phyloP scores from a whole-genome alignment of 2,329 filamentous ascomycete species.

The Pseudogymnoascus verrucosus region DNA sequence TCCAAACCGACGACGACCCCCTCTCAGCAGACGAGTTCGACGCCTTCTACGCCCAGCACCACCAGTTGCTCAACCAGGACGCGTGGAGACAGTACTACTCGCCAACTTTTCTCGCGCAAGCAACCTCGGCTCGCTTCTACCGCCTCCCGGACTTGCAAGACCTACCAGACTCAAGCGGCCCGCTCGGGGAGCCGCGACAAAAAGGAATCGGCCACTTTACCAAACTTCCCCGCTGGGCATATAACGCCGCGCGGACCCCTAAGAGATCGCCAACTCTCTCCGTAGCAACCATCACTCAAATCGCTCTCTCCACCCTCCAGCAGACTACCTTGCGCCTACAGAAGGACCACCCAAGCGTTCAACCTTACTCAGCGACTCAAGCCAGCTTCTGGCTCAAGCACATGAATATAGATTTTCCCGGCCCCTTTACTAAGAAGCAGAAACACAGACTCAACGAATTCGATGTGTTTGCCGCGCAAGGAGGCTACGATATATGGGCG shows the following conservation, averaged over 20 bases:
- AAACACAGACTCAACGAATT: background rate
- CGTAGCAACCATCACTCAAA: background rate
- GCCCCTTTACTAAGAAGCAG: background rate
- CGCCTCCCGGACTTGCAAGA: background rate
- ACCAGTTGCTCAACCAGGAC: background rate
- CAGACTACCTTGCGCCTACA: background rate
- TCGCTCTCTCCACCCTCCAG: background rate
- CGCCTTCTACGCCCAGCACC: background rate
- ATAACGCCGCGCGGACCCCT: background rate
- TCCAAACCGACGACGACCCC: background rate
- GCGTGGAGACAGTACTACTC: background rate
- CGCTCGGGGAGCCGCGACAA: background rate
- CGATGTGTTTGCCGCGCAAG: background rate
- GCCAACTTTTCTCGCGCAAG: background rate
- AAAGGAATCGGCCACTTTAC: background rate
- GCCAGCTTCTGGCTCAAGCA: background rate
- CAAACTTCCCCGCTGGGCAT: background rate
- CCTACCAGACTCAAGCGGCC: background rate
- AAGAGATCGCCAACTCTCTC: background rate
- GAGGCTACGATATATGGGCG: background rate
- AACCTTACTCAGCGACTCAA: background rate
- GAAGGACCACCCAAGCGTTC: background rate
- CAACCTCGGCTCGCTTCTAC: background rate
- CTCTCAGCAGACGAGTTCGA: background rate
- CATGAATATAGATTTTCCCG: background rate